phyloP scores from a whole-genome alignment of 345 rosid species.

The Hypericum perforatum region DNA sequence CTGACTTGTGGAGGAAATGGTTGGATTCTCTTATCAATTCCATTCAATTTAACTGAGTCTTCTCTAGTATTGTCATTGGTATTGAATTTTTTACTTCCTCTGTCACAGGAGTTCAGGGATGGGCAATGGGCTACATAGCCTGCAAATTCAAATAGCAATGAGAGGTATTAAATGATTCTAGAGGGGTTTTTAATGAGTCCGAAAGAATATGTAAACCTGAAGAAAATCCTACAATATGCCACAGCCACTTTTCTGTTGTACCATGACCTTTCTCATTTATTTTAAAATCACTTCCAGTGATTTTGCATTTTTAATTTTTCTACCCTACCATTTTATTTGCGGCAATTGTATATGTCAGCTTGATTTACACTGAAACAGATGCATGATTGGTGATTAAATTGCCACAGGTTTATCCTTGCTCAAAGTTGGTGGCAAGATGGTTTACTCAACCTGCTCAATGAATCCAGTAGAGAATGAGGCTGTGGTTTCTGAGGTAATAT shows the following conservation, averaged over 20 bases:
- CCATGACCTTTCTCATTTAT: too few relatives aligned
- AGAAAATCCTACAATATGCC: too few relatives aligned
- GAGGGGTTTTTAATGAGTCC: too few relatives aligned
- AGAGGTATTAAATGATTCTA: conserved; percentile 39
- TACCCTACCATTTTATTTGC: too few relatives aligned
- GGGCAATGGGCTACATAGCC: conserved; percentile 80
- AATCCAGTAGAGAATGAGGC: conserved; percentile 97
- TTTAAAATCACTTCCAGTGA: too few relatives aligned
- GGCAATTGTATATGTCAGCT: too few relatives aligned
- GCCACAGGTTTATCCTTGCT: conserved; percentile 62
- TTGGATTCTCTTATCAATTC: conserved; percentile 9
- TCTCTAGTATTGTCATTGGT: conserved; percentile 1
- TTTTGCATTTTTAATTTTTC: too few relatives aligned
- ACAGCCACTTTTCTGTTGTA: too few relatives aligned
- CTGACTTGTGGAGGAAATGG: conserved; percentile 98
- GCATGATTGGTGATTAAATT: neutral
- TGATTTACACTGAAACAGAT: too few relatives aligned
- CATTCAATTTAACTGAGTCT: neutral
- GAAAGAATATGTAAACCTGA: too few relatives aligned
- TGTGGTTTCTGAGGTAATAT: conserved; percentile 83
- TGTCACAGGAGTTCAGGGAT: conserved; percentile 67
- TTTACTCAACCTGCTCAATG: conserved; percentile 95
- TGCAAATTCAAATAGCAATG: conserved; percentile 84
- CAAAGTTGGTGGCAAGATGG: conserved; percentile 95
- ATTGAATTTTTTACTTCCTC: conserved; percentile 8